phyloP scores from a whole-genome alignment of 805 yeast species.

The Candida multigemmis region DNA sequence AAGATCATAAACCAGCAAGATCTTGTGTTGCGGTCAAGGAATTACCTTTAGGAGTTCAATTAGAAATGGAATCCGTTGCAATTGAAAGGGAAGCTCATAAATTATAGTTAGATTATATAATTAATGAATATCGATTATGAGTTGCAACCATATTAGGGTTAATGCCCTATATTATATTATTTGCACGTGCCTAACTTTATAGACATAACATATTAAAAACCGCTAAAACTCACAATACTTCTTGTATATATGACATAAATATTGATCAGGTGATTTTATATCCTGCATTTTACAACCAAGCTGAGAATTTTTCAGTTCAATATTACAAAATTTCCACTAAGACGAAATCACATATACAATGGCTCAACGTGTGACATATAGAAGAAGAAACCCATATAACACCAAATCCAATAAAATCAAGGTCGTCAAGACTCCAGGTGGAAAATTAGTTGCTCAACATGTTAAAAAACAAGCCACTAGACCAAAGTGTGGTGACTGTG shows the following conservation, averaged over 20 bases:
- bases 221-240: too few species aligned
- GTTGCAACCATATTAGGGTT: too few species aligned
- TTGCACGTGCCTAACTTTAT: too few species aligned
- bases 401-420: slow-evolving; percentile 99
- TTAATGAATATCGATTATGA: neutral
- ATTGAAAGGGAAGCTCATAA: slow-evolving; percentile 39
- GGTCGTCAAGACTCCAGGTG: slow-evolving; percentile 99
- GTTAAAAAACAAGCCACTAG: slow-evolving; percentile 84
- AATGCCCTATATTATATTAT: neutral
- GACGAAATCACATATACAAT: too few species aligned
- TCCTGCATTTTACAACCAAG: too few species aligned
- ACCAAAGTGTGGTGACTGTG: slow-evolving; percentile 87
- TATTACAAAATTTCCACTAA: too few species aligned
- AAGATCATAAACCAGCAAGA: slow-evolving; percentile 85
- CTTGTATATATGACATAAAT: too few species aligned
- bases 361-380: slow-evolving; percentile 99
- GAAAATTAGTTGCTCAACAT: slow-evolving; percentile 96
- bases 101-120: slow-evolving; percentile 20
- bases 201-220: too few species aligned
- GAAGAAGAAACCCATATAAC: slow-evolving; percentile 99
- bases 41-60: slow-evolving; percentile 78
- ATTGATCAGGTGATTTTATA: too few species aligned
- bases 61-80: slow-evolving; percentile 92
- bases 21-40: slow-evolving; percentile 93
- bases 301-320: too few species aligned